Percentiles rank a stretch among this genome's conserved stretches.
phyloP scores from a whole-genome alignment of 2,329 filamentous ascomycete genomes.

The Neopestalotiopsis sp. region DNA sequence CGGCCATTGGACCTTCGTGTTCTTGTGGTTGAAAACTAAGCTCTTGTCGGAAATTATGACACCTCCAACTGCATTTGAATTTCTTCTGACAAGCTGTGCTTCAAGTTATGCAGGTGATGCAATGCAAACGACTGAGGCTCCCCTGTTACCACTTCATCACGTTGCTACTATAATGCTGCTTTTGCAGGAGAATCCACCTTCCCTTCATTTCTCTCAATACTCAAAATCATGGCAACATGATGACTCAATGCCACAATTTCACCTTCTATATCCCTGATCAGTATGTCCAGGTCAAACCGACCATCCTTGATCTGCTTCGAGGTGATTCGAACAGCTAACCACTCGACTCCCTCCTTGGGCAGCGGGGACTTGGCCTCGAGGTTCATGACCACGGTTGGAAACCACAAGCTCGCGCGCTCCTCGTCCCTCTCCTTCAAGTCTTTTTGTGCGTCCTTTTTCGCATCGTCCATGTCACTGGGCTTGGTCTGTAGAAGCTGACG shows the following conservation, averaged over 20 bases:
- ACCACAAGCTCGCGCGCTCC: slow-evolving; percentile 60
- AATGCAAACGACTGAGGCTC: too few species aligned
- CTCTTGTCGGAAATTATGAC: too few species aligned
- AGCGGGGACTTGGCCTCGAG: slow-evolving; percentile 78
- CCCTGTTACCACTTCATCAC: too few species aligned
- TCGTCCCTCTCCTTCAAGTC: slow-evolving; percentile 16
- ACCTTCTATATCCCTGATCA: not conserved
- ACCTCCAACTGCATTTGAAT: too few species aligned
- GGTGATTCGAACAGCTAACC: not conserved
- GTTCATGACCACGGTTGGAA: slow-evolving; percentile 76
- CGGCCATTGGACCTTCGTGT: too few species aligned
- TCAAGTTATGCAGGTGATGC: too few species aligned
- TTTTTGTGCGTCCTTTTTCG: slow-evolving; percentile 14
- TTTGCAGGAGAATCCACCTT: not conserved
- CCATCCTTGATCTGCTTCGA: not conserved
- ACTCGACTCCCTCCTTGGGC: slow-evolving; percentile 41
- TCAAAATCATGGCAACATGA: not conserved
- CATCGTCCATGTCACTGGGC: not conserved
- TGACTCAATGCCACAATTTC: not conserved
- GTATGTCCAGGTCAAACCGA: not conserved
- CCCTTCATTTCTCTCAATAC: not conserved
- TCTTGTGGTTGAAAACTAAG: too few species aligned
- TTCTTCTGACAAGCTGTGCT: too few species aligned
- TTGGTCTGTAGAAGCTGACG: not conserved
- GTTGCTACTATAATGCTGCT: not conserved